Base-by-base conservation (phyloP, 2,329 filamentous ascomycete species). In the Sphaerulina musiva region DNA sequence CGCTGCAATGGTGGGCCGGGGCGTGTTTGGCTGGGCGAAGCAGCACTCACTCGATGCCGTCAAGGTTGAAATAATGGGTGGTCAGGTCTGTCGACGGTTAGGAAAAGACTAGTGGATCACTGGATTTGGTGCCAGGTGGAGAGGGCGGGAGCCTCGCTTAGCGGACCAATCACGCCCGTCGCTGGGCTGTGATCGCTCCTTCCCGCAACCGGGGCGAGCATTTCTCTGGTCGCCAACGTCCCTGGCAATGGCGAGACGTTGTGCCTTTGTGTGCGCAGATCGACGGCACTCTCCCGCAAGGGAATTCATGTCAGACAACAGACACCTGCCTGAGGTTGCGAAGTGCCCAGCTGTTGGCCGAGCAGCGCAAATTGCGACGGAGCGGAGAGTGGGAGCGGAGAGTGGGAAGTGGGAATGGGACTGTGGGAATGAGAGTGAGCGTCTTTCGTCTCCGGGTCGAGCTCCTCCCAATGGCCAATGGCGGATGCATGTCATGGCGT, bases 291-390 rank as follows among this genome's bases (percentile, higher is more conserved):
- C 20, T 20, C 17, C 32, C 48, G 38, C 48, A 39, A 32, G 32
- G 44, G 38, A 55, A 38, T 38, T 51, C 46, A 41, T 38, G 49
- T 49, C 46, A 56, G 46, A 56, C 50, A 56, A 56, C 46, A 56
- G 46, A 56, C 50, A 56, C 53, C 40, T 49, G 54, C 53, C 50
- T 53, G 50, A 48, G 12, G 32, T 17, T 31, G 14, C 14, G 39
- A 23, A 41, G 26, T 26, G 3, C 45, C 45, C 6, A 23, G 50
- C 50, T 31, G 39, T 47, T 20, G 34, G 34, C 32, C 44, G 31
- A 23, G 45, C 38, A 23, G 40, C 26, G 32, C 42, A 48, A 17
- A 43, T 39, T 43, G 51, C 42, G 40, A 40, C 34, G 42, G 34
- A 11, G 5, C 26, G 5, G 26, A 6, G 26, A 29, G 26, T 29